Percentiles rank a stretch among this genome's conserved stretches.
Conservation (phyloP, 805 yeast species). For the Lipomyces oligophaga region DNA sequence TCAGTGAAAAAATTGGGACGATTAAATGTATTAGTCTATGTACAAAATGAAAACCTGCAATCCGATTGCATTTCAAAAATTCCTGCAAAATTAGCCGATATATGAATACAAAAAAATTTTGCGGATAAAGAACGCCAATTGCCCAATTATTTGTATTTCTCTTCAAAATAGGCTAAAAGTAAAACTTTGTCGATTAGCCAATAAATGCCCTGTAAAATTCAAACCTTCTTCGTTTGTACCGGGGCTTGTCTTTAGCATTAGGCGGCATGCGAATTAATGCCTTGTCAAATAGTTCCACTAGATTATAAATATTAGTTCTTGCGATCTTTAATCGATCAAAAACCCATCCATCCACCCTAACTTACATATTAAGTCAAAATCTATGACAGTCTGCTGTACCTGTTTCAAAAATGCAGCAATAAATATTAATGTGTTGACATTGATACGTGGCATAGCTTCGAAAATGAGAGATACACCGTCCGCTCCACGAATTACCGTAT, state of each 20-base stretch:
- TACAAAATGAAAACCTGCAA: too few relatives aligned
- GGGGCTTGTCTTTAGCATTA: conserved; percentile 35
- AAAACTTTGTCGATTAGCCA: conserved; percentile 11
- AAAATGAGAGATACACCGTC: conserved; percentile 38
- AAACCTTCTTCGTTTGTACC: conserved; percentile 36
- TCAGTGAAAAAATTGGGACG: too few relatives aligned
- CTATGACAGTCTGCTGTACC: conserved; percentile 34
- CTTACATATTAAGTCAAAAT: conserved; percentile 24
- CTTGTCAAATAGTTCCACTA: conserved; percentile 36
- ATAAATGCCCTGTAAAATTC: conserved; percentile 36
- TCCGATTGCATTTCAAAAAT: too few relatives aligned
- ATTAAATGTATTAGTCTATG: too few relatives aligned
- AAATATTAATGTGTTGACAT: conserved; percentile 44
- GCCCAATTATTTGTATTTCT: too few relatives aligned
- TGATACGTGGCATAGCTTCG: conserved; percentile 42
- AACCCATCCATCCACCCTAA: not conserved
- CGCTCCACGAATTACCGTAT: conserved; percentile 31
- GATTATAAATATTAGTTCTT: not conserved
- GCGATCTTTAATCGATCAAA: not conserved
- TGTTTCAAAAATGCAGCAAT: conserved; percentile 41
- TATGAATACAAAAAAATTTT: too few relatives aligned
- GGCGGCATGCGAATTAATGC: conserved; percentile 37
- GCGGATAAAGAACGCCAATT: too few relatives aligned
- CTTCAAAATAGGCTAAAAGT: not conserved
- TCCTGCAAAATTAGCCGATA: too few relatives aligned